Conservation (phyloP, 2,329 filamentous ascomycete species). For the Monosporascus sp. region DNA sequence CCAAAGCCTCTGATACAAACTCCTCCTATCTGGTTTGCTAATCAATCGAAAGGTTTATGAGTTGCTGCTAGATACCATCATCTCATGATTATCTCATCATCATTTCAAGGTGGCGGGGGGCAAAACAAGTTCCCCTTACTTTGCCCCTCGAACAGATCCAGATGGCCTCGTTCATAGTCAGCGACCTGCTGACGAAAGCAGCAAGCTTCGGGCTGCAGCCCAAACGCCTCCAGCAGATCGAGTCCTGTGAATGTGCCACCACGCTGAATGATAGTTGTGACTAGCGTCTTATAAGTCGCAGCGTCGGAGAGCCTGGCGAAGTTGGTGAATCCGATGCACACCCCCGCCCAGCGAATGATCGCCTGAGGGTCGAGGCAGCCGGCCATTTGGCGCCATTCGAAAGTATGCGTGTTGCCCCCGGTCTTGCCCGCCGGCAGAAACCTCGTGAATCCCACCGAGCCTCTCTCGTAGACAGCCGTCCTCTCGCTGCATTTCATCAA, state of each 20-base stretch:
- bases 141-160: conserved; percentile 5
- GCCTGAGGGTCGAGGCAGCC: conserved; percentile 14
- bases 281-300: conserved; percentile 5
- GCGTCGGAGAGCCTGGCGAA: conserved; percentile 11
- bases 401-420: conserved; percentile 19
- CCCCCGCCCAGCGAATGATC: conserved; percentile 16
- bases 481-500: conserved; percentile 5
- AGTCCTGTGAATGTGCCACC: conserved; percentile 2
- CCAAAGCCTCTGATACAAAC: no score
- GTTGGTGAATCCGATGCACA: conserved; percentile 15
- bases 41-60: no score
- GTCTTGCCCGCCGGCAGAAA: conserved; percentile 12
- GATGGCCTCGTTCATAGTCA: background rate
- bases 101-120: background rate
- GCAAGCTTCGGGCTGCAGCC: conserved; percentile 5
- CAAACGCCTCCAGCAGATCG: conserved; percentile 5
- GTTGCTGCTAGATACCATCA: no score
- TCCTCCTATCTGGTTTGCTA: no score
- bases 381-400: conserved; percentile 23
- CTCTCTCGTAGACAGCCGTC: background rate
- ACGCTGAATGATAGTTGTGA: background rate
- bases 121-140: conserved; percentile 1
- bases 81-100: no score
- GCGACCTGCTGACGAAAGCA: conserved; percentile 2
- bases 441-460: conserved; percentile 13